Evolutionary conservation across 495 filamentous ascomycete genomes (phyloP), one percentile per base, ranked within the genome.

Genomic region (Neurospora sp.): DNA sequence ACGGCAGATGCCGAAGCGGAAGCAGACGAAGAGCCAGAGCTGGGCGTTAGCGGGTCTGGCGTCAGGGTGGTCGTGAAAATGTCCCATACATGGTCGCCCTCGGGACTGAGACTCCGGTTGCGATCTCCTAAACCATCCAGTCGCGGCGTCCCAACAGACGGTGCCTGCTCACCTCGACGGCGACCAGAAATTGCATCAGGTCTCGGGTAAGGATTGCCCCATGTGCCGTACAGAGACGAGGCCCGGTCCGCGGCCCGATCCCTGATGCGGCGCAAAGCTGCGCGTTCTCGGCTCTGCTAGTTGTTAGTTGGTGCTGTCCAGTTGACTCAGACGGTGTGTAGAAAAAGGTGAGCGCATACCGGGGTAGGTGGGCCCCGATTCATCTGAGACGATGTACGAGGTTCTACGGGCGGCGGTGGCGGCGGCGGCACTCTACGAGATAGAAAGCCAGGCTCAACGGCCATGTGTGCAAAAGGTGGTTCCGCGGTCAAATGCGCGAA

Each of bases 51-150:
- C 9, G 90, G 88, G 79, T 97, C 94, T 4, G 92, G 93, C 0
- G 91, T 88, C 68, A 97, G 88, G 3, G 93, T 96, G 9, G 87
- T 90, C 71, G 93, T 85, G 73, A 97, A 86, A 10, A 90, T 93
- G 68, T 94, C 90, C 94, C 94, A 97, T 20, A 86, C 84, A 69
- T 87, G 85, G 69, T 89, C 89, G 41, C 81, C 88, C 68, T 92
- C 91, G 3, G 93, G 92, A 79, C 92, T 94, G 69, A 92, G 83
- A 77, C 93, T 96, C 53, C 93, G 88, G 71, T 93, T 89, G 45
- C 93, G 90, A 79, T 97, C 93, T 17, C 93, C 94, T 39, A 97
- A 85, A 16, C 94, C 94, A 82, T 95, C 91, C 6, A 90, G 10
- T 35, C 68, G 70, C 4, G 73, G 41, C 35, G 69, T n/a, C 44